Percentiles rank a stretch among this genome's conserved stretches.
These are phyloP conservation scores for Cyclocybe aegerita DNA, from an alignment of 768 basidiomycete genomes.

Conservation along the genomic window DNA sequence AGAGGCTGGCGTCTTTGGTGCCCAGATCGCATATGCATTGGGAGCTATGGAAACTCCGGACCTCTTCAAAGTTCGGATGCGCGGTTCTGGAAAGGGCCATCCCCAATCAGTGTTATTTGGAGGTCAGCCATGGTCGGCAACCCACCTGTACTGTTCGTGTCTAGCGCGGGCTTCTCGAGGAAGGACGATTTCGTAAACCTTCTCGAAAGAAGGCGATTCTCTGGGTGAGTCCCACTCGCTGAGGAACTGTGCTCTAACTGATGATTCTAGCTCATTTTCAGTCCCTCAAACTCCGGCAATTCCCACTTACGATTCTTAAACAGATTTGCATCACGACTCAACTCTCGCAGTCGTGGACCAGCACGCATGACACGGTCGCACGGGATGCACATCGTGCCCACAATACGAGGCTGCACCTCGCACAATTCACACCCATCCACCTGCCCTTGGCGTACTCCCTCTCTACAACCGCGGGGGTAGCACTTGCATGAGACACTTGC, in stretches of 20 bases:
- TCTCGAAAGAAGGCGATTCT: conserved; percentile 44
- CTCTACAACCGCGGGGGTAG: conserved; percentile 30
- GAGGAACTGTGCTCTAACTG: conserved; percentile 48
- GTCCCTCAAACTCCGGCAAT: background rate
- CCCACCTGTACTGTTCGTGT: conserved; percentile 51
- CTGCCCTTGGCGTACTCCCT: conserved; percentile 49
- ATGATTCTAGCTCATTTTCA: conserved; percentile 9
- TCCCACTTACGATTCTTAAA: no score
- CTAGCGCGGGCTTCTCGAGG: conserved; percentile 41
- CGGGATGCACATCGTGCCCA: conserved; percentile 45
- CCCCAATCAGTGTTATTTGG: background rate
- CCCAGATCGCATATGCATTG: conserved; percentile 73
- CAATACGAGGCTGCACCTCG: conserved; percentile 42
- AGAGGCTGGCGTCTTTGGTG: conserved; percentile 43
- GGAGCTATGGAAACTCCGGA: conserved; percentile 61
- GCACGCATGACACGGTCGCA: conserved; percentile 47
- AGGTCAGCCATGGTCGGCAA: background rate
- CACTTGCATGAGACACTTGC: conserved; percentile 1
- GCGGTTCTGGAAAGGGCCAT: conserved; percentile 27
- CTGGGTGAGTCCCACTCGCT: conserved; percentile 52
- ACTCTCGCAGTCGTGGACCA: conserved; percentile 46
- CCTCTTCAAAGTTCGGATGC: conserved; percentile 39
- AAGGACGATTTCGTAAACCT: conserved; percentile 48
- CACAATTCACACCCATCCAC: conserved; percentile 52
- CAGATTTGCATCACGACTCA: conserved; percentile 40